Conservation (phyloP, 1,284 basidiomycete genomes). For the Ustilago shanxiensis region DNA sequence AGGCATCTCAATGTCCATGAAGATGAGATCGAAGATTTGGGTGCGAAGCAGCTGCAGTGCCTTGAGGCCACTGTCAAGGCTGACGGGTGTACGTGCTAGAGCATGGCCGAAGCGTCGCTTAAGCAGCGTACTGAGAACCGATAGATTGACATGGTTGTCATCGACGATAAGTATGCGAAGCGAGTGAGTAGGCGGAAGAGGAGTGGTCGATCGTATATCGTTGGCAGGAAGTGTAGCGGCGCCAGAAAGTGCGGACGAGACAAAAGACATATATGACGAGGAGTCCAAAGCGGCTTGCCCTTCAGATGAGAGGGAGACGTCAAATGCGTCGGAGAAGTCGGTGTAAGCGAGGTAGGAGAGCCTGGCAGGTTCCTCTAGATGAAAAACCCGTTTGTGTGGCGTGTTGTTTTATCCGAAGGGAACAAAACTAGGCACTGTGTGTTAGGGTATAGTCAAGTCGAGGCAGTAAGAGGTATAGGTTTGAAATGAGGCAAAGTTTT, state of each 20-base stretch:
- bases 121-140: conserved; percentile 54
- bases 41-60: conserved; percentile 58
- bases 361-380: conserved; percentile 1
- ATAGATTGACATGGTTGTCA: conserved; percentile 64
- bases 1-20: conserved; percentile 66
- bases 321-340: conserved; percentile 13
- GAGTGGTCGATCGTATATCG: conserved; percentile 24
- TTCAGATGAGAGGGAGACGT: conserved; percentile 28
- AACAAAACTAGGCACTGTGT: background rate
- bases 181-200: conserved; percentile 38
- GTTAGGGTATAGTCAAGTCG: background rate
- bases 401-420: background rate
- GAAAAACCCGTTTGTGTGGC: background rate
- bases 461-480: too few relatives aligned
- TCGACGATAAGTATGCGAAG: conserved; percentile 63
- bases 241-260: conserved; percentile 8
- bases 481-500: too few relatives aligned
- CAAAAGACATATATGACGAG: conserved; percentile 25
- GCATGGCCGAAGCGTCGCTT: conserved; percentile 55
- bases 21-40: conserved; percentile 59
- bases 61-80: conserved; percentile 60
- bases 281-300: conserved; percentile 43
- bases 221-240: conserved; percentile 11
- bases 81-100: conserved; percentile 50
- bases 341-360: conserved; percentile 9